A percentile compares a stretch with the other conserved stretches of the same genome.
phyloP scores from a whole-genome alignment of 768 basidiomycete genomes.

The Boletus tomentosulus region DNA sequence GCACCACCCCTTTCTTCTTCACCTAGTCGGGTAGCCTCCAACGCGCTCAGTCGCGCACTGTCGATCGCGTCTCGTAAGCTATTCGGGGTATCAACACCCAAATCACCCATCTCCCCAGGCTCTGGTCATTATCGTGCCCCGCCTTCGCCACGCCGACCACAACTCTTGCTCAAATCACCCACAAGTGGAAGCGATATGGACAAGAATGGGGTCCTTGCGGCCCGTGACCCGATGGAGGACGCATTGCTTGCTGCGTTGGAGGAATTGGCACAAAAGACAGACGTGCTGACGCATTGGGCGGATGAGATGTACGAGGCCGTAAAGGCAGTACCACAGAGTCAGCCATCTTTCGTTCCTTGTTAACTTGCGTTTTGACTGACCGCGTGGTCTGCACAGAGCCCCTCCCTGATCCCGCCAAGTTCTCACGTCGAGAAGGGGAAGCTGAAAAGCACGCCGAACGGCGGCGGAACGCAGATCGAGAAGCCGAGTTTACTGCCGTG shows the following conservation, averaged over 20 bases:
- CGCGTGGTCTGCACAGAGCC: slow-evolving; percentile 49
- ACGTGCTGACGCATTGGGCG: slow-evolving; percentile 88
- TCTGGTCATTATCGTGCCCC: slow-evolving; percentile 40
- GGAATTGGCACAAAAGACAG: slow-evolving; percentile 93
- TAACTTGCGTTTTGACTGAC: slow-evolving; percentile 1
- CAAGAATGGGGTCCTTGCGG: slow-evolving; percentile 15
- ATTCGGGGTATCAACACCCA: slow-evolving; percentile 51
- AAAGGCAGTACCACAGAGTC: slow-evolving; percentile 80
- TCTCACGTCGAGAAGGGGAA: slow-evolving; percentile 66
- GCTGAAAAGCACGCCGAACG: slow-evolving; percentile 63
- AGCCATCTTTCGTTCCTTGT: slow-evolving; percentile 26
- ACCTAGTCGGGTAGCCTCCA: slow-evolving; percentile 63
- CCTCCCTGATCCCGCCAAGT: slow-evolving; percentile 75
- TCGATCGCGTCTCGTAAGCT: slow-evolving; percentile 78
- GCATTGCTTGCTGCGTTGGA: slow-evolving; percentile 77
- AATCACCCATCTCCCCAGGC: slow-evolving; percentile 36
- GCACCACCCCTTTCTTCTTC: slow-evolving; percentile 61
- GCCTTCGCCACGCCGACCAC: slow-evolving; percentile 54
- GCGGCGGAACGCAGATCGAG: slow-evolving; percentile 69
- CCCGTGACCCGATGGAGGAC: slow-evolving; percentile 74
- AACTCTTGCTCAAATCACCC: slow-evolving; percentile 40
- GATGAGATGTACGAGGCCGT: slow-evolving; percentile 92
- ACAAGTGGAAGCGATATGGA: slow-evolving; percentile 38
- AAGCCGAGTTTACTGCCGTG: slow-evolving; percentile 79
- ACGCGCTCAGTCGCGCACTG: slow-evolving; percentile 76